Conservation (phyloP, 108 stramenopile genomes). For the Schizochytrium sp. region DNA sequence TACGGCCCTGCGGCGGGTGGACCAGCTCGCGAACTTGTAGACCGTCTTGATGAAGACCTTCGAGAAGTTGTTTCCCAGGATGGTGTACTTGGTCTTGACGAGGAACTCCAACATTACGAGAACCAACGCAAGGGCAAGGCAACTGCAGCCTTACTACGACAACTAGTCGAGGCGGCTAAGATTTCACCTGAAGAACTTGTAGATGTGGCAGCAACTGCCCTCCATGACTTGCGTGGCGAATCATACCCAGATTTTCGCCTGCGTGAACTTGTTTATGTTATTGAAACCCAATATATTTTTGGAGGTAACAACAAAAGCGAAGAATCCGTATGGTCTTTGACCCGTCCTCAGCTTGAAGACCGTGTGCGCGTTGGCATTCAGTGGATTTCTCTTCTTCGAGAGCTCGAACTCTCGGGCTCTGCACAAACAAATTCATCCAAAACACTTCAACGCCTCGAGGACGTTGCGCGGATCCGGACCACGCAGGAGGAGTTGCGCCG, state of each 20-base stretch:
- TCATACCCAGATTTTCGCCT: not conserved
- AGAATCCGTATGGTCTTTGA: not conserved
- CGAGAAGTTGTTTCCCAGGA: not conserved
- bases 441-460: constrained; percentile 16
- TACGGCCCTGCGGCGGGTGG: constrained; percentile 13
- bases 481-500: constrained; percentile 21
- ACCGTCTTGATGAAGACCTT: constrained; percentile 20
- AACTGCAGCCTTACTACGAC: not conserved
- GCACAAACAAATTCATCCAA: not conserved
- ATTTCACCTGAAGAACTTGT: constrained; percentile 13
- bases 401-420: not conserved
- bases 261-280: not conserved
- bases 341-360: not conserved
- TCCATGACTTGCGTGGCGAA: not conserved
- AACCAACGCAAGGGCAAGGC: constrained; percentile 46
- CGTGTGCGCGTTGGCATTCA: not conserved
- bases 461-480: not conserved
- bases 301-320: not conserved
- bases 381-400: not conserved
- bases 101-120: not conserved
- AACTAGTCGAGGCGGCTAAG: not conserved
- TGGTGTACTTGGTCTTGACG: not conserved
- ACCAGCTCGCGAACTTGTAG: not conserved
- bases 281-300: not conserved
- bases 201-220: not conserved